A percentile compares a stretch with the other conserved stretches of the same genome.
These are phyloP conservation scores for Hibiscus trionum DNA, from an alignment of 345 rosid genomes.

Conservation along the genomic window DNA sequence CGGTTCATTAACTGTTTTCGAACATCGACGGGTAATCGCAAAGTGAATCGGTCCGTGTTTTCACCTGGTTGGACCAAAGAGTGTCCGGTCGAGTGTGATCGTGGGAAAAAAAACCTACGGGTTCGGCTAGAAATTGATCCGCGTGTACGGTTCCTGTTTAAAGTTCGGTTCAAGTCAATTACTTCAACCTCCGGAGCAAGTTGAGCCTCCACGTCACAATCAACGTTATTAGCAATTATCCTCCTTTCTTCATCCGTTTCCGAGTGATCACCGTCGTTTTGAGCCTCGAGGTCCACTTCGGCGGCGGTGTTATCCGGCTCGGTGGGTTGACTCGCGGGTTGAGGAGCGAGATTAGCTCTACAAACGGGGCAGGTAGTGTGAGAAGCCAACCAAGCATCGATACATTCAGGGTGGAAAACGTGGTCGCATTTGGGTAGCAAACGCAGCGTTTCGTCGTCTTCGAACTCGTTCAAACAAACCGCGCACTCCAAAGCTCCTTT, in stretches of 20 bases:
- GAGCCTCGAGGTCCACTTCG: slow-evolving; percentile 34
- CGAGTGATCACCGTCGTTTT: slow-evolving; percentile 15
- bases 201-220: background rate
- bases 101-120: slow-evolving; percentile 28
- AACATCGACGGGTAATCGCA: slow-evolving; percentile 65
- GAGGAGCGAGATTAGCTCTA: slow-evolving; percentile 54
- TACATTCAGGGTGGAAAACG: slow-evolving; percentile 87
- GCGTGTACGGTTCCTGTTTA: slow-evolving; percentile 49
- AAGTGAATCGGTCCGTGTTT: slow-evolving; percentile 71
- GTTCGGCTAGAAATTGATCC: slow-evolving; percentile 34
- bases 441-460: slow-evolving; percentile 92
- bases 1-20: slow-evolving; percentile 60
- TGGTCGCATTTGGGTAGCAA: slow-evolving; percentile 85
- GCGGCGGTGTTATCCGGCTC: background rate
- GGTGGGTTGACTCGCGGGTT: slow-evolving; percentile 10
- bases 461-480: slow-evolving; percentile 78
- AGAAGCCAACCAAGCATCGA: slow-evolving; percentile 74
- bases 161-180: background rate
- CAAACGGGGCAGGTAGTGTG: slow-evolving; percentile 95
- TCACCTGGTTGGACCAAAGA: slow-evolving; percentile 77
- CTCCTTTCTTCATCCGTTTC: slow-evolving; percentile 1
- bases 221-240: background rate
- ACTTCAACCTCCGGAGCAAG: slow-evolving; percentile 21
- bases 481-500: slow-evolving; percentile 93
- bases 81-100: slow-evolving; percentile 93